Evolutionary conservation across 805 yeast species (phyloP).

Genomic region (Hanseniaspora thailandica): DNA sequence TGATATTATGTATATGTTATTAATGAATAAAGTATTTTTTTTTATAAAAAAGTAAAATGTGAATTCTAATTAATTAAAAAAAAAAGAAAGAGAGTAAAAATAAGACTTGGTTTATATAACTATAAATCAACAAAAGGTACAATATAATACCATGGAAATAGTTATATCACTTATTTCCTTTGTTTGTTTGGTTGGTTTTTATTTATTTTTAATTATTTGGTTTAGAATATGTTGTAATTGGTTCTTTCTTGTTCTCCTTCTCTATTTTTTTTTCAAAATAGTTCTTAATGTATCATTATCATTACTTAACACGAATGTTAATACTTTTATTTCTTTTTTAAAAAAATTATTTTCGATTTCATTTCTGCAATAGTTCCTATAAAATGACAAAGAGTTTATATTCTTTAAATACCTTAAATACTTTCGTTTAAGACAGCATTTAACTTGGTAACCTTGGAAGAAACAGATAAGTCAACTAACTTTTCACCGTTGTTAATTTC

Average conservation of each 20-base stretch:
- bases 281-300: constrained; percentile 1
- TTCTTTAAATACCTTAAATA: constrained; percentile 37
- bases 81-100: not conserved
- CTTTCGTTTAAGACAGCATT: constrained; percentile 82
- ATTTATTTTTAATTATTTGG: not conserved
- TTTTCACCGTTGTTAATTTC: constrained; percentile 75
- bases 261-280: not conserved
- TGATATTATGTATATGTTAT: too few species aligned
- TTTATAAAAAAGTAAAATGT: too few species aligned
- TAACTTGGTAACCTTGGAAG: constrained; percentile 73
- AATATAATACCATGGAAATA: too few species aligned
- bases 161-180: not conserved
- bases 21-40: too few species aligned
- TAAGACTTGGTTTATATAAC: not conserved
- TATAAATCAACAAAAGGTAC: not conserved
- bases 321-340: not conserved
- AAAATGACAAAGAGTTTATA: too few species aligned
- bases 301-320: constrained; percentile 1
- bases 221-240: not conserved
- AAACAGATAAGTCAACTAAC: constrained; percentile 85
- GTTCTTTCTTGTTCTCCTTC: too few species aligned
- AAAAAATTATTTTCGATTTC: not conserved
- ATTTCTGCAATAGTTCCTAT: not conserved
- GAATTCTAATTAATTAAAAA: too few species aligned
- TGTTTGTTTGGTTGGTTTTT: not conserved